Evolutionary conservation across 176 grass and related monocot species (phyloP).

Genomic region (Ensete ventricosum): DNA sequence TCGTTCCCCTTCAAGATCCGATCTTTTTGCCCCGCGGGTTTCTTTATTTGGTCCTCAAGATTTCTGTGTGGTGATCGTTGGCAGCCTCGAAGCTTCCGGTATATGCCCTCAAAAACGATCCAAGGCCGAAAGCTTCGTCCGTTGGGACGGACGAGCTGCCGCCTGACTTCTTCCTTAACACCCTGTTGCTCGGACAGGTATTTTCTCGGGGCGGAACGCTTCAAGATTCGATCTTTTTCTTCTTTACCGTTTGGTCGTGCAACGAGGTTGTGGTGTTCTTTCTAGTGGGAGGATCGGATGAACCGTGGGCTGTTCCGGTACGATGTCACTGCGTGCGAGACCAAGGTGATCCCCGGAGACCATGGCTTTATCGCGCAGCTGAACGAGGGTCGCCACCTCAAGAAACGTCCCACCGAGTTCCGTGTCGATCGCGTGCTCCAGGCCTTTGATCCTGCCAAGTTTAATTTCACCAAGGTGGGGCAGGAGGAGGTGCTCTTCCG

Average conservation of each 20-base stretch:
- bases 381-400: slow-evolving; percentile 89
- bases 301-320: slow-evolving; percentile 70
- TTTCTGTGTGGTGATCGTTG: slow-evolving; percentile 4
- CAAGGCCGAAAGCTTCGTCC: background rate
- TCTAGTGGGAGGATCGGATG: slow-evolving; percentile 89
- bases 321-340: slow-evolving; percentile 90
- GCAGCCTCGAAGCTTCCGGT: slow-evolving; percentile 76
- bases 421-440: slow-evolving; percentile 67
- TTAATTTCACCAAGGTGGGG: slow-evolving; percentile 75
- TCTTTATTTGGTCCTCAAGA: slow-evolving; percentile 1
- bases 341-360: slow-evolving; percentile 79
- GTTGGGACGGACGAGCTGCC: slow-evolving; percentile 17
- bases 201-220: background rate
- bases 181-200: slow-evolving; percentile 78
- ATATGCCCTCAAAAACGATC: slow-evolving; percentile 43
- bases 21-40: background rate
- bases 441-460: slow-evolving; percentile 63
- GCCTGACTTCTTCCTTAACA: slow-evolving; percentile 45
- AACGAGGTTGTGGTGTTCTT: background rate
- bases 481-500: slow-evolving; percentile 73
- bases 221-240: background rate
- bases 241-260: background rate
- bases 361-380: slow-evolving; percentile 89
- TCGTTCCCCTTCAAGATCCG: background rate
- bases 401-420: slow-evolving; percentile 93